These are phyloP conservation scores for Perkinsus olseni DNA, from an alignment of 169 alveolate species.

Conservation along the genomic window DNA sequence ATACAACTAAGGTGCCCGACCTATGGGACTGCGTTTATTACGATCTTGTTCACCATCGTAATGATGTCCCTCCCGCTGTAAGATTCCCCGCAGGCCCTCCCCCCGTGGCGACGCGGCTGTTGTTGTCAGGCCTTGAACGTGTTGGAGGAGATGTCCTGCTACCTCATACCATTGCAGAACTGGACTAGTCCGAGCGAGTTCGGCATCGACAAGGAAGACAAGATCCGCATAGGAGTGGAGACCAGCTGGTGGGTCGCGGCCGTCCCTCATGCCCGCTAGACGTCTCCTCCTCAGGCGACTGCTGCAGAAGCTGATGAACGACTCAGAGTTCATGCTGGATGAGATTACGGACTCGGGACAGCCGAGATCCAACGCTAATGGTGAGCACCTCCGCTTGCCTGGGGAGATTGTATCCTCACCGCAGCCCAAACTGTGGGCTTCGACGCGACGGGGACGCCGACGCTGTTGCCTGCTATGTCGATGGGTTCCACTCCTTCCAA, in stretches of 20 bases:
- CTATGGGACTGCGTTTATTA: slow-evolving; percentile 63
- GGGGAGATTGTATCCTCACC: neutral
- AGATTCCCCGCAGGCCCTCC: neutral
- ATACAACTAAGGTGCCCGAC: slow-evolving; percentile 65
- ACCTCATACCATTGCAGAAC: slow-evolving; percentile 44
- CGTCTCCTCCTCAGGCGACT: neutral
- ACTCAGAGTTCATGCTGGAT: neutral
- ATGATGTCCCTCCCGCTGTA: neutral
- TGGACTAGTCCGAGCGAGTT: slow-evolving; percentile 57
- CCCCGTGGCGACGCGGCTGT: slow-evolving; percentile 34
- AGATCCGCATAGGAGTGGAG: slow-evolving; percentile 46
- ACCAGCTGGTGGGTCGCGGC: neutral
- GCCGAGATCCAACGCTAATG: neutral
- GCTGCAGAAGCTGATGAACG: neutral
- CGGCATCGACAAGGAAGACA: slow-evolving; percentile 59
- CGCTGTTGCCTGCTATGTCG: neutral
- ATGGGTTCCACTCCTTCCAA: neutral
- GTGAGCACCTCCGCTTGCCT: neutral
- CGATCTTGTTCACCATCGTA: slow-evolving; percentile 66
- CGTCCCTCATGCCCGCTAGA: neutral
- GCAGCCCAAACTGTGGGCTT: neutral
- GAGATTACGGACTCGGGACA: neutral
- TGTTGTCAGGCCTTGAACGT: slow-evolving; percentile 51
- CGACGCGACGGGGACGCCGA: neutral
- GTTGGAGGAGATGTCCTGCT: slow-evolving; percentile 40